phyloP scores from a whole-genome alignment of 352 stramenopile genomes.

The Elongisporangium undulatum region DNA sequence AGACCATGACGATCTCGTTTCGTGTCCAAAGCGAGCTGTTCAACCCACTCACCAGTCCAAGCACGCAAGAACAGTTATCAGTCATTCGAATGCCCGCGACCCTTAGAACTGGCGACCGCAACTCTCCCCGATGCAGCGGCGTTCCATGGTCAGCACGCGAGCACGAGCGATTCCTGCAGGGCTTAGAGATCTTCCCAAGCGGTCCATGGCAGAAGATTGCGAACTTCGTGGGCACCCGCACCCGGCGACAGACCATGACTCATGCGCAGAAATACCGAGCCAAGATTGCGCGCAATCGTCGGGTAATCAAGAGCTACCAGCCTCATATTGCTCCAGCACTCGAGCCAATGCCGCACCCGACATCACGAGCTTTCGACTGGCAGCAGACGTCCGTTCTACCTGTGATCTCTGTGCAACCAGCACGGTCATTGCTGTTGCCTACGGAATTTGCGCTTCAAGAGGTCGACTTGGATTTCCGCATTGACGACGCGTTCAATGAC shows the following conservation, averaged over 20 bases:
- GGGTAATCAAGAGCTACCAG: background rate
- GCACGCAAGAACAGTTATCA: background rate
- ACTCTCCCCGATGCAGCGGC: background rate
- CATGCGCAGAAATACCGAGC: constrained; percentile 34
- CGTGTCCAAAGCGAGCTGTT: background rate
- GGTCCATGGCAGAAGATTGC: constrained; percentile 8
- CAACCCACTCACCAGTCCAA: background rate
- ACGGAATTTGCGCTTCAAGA: background rate
- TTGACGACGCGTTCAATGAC: background rate
- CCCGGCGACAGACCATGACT: constrained; percentile 74
- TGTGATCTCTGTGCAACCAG: background rate
- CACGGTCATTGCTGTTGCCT: background rate
- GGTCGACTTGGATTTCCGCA: background rate
- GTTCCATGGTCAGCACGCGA: constrained; percentile 8
- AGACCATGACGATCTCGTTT: background rate
- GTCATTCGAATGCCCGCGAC: background rate
- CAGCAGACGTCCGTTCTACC: background rate
- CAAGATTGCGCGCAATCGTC: background rate
- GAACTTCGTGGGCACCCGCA: constrained; percentile 10
- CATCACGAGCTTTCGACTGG: background rate
- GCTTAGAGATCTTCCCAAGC: constrained; percentile 4
- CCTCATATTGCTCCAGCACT: background rate
- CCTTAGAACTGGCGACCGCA: background rate
- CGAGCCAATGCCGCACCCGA: background rate
- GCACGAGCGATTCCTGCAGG: constrained; percentile 8